Base-by-base conservation (phyloP, 805 yeast genomes). In the Wickerhamomyces strasburgensis region DNA sequence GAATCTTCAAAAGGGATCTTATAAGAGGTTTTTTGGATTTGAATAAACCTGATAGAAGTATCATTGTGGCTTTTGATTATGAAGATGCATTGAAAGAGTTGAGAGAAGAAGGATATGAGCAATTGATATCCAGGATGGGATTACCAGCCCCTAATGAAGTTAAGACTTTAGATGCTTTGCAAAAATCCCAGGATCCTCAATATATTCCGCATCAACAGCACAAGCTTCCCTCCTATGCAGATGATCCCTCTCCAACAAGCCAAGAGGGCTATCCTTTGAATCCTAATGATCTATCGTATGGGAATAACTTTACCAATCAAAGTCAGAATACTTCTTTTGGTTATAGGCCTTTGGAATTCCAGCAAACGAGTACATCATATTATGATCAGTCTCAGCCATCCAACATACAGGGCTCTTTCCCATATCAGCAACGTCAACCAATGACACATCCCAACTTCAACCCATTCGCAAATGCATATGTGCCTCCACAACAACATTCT, bases 1-100 rank as follows among this genome's bases (percentile, higher is more conserved):
- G 73, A 39, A 70, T 72, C 68, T 60, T 75, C 43, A 72, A 65
- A 44, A 52, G 80, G 31, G 81, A 75, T 49, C 52, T 75, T 32
- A 45, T 68, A 32, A 68, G 73, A 46, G 77, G 78, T 0, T 65
- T 74, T 5, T 49, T 75, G 14, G 67, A 68, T 39, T 38, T 68
- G 23, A 52, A 57, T 11, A 44, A 43, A 5, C 23, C 42, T 1
- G 53, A 51, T n/a, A 40, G 60, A 43, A 46, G 50, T 26, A 46
- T 62, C 6, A 43, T 61, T 14, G 54, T 60, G 25, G 62, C 60
- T 0, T 62, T 62, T 35, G 54, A 58, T 26, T 60, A 49, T 37
- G 45, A 35, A 3, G 45, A 44, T 4, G 39, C 39, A 5, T 18
- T 50, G 30, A 36, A 35, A 15, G 50, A 49, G 18, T 25, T 52